phyloP scores from a whole-genome alignment of 257 asterid genomes.

The Ligustrum vulgare region DNA sequence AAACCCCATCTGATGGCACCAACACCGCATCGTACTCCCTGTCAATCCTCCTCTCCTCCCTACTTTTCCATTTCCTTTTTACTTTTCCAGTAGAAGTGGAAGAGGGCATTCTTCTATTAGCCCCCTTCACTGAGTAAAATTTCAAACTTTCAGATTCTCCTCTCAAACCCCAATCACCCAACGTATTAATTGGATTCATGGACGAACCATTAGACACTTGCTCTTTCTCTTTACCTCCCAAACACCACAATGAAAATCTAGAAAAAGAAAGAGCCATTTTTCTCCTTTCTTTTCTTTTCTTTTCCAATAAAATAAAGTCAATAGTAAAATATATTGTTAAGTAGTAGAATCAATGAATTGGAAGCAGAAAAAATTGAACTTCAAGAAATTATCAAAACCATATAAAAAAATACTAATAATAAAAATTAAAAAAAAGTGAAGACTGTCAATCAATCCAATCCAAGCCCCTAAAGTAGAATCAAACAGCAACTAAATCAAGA shows the following conservation, averaged over 20 bases:
- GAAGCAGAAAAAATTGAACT: slow-evolving; percentile 22
- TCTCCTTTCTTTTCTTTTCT: not conserved
- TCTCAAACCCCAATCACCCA: slow-evolving; percentile 75
- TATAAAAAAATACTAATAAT: not conserved
- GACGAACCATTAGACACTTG: slow-evolving; percentile 56
- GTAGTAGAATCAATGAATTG: slow-evolving; percentile 29
- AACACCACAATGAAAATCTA: slow-evolving; percentile 71
- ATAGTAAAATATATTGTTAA: slow-evolving; percentile 3
- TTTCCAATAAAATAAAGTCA: slow-evolving; percentile 11
- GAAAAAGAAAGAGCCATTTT: slow-evolving; percentile 60
- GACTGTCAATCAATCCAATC: slow-evolving; percentile 28
- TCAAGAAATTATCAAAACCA: slow-evolving; percentile 15
- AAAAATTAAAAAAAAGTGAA: not conserved
- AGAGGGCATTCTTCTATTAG: slow-evolving; percentile 40
- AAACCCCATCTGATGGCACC: slow-evolving; percentile 90
- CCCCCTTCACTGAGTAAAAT: slow-evolving; percentile 51
- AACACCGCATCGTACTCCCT: slow-evolving; percentile 75
- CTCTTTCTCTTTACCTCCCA: slow-evolving; percentile 78
- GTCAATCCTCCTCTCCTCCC: slow-evolving; percentile 78
- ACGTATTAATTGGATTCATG: slow-evolving; percentile 53
- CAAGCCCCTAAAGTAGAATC: slow-evolving; percentile 23
- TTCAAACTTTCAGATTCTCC: slow-evolving; percentile 62
- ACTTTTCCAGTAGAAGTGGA: slow-evolving; percentile 56
- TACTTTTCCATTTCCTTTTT: slow-evolving; percentile 79
- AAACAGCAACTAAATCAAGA: slow-evolving; percentile 23